Evolutionary conservation across 306 rosid genomes (phyloP), one percentile per base, ranked within the genome.

Genomic region (Hippophae rhamnoides): DNA sequence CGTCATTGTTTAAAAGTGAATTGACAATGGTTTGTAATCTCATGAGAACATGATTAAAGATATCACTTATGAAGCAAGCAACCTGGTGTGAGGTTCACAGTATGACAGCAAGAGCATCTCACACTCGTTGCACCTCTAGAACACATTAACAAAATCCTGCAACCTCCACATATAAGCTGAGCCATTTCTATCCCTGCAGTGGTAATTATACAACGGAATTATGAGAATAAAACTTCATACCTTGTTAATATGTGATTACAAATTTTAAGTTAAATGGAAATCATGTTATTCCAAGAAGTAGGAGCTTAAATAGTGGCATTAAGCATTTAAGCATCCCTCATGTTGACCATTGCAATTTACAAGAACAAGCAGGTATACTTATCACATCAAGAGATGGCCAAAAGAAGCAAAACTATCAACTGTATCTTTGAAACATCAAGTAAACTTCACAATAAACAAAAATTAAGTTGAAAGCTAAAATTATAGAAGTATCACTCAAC

Each of bases 101-200:
- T 86, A 31, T 89, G 90, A 74, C 97, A 93, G 69, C 97, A 88
- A 14, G 97, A 86, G 80, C 99, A 93, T 78, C 95, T 84, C 67
- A 93, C 99, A 59, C 99, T 93, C 13, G 99, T 79, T 57, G 95
- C 99, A 60, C 95, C 87, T 4, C 89, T 83, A 41, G 97, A 73
- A 72, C 86, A 81, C 99, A 93, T 84, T 31, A 93, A 74, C 86
- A 93, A 77, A 13, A 94, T 88, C 76, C 97, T 82, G 80, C 99
- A 93, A 7, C 99, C 94, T 76, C 95, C 94, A 77, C 99, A 93
- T 58, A 83, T 82, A 69, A 93, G 86, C 69, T 84, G 97, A 74
- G 99, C 79, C 94, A 86, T 88, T 67, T 88, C 99, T 58, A 75
- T 80, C 72, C 90, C 99, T 93, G 80, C 82, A 80, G 57, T 65